Percentiles rank a stretch among this genome's conserved stretches.
Conservation (phyloP, 495 filamentous ascomycete species). For the Penicillium lagena region DNA sequence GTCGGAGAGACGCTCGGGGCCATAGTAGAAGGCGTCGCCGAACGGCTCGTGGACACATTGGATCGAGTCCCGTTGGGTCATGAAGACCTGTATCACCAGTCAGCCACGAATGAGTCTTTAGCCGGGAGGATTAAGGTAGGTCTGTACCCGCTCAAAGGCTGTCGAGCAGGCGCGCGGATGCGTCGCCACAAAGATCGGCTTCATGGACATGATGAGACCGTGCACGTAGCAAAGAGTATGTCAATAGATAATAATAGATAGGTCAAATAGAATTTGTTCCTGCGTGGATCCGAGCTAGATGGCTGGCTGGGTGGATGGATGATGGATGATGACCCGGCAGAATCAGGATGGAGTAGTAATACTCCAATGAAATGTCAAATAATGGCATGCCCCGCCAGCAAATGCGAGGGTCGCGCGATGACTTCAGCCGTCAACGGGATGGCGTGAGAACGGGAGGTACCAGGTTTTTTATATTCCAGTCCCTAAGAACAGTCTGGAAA, state of each 20-base stretch:
- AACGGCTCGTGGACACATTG: slow-evolving; percentile 91
- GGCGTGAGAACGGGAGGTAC: slow-evolving; percentile 13
- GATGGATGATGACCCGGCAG: no score
- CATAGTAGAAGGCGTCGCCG: slow-evolving; percentile 93
- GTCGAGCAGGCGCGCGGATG: slow-evolving; percentile 93
- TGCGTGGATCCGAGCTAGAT: no score
- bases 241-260: no score
- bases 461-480: slow-evolving; percentile 4
- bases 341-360: no score
- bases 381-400: slow-evolving; percentile 1
- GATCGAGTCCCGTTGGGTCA: slow-evolving; percentile 78
- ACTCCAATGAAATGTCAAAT: no score
- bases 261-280: no score
- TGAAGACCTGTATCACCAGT: slow-evolving; percentile 64
- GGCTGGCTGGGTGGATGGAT: no score
- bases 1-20: slow-evolving; percentile 74
- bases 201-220: slow-evolving; percentile 53
- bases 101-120: no score
- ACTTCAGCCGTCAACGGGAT: slow-evolving; percentile 11
- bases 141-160: slow-evolving; percentile 84
- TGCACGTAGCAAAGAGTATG: no score
- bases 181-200: slow-evolving; percentile 86
- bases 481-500: background rate
- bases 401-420: slow-evolving; percentile 15
- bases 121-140: background rate